Conservation (phyloP, 2,329 filamentous ascomycete species). For the Aspergillus glaucus region DNA sequence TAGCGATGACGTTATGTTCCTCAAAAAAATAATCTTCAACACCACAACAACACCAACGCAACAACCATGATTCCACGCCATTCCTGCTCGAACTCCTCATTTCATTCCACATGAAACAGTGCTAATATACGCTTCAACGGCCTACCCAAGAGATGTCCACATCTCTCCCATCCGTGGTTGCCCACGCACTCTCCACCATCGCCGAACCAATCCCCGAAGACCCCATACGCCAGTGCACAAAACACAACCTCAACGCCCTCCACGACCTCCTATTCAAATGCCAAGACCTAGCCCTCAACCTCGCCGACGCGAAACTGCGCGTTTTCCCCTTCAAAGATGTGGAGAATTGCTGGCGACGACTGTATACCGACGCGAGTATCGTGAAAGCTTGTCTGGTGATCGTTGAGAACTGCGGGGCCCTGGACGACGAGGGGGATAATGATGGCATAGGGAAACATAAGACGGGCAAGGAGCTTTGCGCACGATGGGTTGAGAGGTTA, state of each 20-base stretch:
- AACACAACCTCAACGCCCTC: constrained; percentile 17
- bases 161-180: constrained; percentile 16
- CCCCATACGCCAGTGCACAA: constrained; percentile 31
- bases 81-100: background rate
- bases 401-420: constrained; percentile 12
- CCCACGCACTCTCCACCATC: constrained; percentile 22
- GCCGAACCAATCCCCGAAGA: constrained; percentile 24
- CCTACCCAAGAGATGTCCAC: background rate
- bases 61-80: background rate
- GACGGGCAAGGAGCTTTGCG: background rate
- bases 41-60: background rate
- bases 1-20: too few relatives aligned
- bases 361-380: constrained; percentile 54
- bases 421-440: constrained; percentile 2
- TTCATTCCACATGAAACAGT: background rate
- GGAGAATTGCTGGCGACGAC: constrained; percentile 49
- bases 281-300: constrained; percentile 38
- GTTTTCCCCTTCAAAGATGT: constrained; percentile 54
- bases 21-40: background rate
- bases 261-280: constrained; percentile 20
- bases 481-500: background rate
- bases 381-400: constrained; percentile 37
- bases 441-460: background rate
- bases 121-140: background rate
- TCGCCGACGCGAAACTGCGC: constrained; percentile 50